These are phyloP conservation scores for Coniosporium tulheliwenetii DNA, from an alignment of 2,329 filamentous ascomycete species.

Conservation along the genomic window DNA sequence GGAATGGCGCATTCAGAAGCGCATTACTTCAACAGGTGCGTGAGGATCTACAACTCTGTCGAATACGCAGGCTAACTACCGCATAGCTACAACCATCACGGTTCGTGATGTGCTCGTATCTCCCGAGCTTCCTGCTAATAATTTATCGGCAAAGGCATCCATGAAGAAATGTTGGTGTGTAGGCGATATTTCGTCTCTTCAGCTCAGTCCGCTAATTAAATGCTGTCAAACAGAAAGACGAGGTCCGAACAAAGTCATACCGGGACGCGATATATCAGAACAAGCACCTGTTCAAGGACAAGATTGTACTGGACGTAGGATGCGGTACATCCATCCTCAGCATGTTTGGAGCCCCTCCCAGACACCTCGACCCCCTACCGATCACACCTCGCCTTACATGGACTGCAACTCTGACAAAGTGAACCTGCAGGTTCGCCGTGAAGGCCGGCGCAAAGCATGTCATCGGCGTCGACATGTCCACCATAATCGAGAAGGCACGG, in stretches of 20 bases:
- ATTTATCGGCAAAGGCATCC: conserved; percentile 50
- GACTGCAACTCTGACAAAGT: conserved; percentile 2
- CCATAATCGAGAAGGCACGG: conserved; percentile 95
- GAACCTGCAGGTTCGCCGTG: conserved; percentile 67
- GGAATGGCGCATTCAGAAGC: conserved; percentile 85
- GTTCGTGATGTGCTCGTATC: conserved; percentile 38
- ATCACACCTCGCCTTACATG: conserved; percentile 1
- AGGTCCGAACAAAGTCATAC: conserved; percentile 91
- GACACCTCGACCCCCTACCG: conserved; percentile 1
- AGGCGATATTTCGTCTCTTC: conserved; percentile 5
- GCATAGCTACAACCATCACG: conserved; percentile 89
- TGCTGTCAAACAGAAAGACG: conserved; percentile 61
- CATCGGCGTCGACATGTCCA: conserved; percentile 98
- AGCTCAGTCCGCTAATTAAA: neutral
- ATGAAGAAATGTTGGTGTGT: conserved; percentile 95
- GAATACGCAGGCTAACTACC: conserved; percentile 19
- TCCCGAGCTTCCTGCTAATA: conserved; percentile 21
- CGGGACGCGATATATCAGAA: conserved; percentile 97
- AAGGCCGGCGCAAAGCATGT: conserved; percentile 96
- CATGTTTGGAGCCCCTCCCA: conserved; percentile 51
- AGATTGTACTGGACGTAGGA: conserved; percentile 90
- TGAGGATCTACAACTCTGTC: conserved; percentile 9
- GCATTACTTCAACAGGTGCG: conserved; percentile 96
- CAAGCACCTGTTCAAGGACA: conserved; percentile 82
- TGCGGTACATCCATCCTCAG: conserved; percentile 96